A percentile compares a stretch with the other conserved stretches of the same genome.
These are phyloP conservation scores for Acanthamoeba castellanii DNA, from an alignment of 208 protist genomes.

Conservation along the genomic window DNA sequence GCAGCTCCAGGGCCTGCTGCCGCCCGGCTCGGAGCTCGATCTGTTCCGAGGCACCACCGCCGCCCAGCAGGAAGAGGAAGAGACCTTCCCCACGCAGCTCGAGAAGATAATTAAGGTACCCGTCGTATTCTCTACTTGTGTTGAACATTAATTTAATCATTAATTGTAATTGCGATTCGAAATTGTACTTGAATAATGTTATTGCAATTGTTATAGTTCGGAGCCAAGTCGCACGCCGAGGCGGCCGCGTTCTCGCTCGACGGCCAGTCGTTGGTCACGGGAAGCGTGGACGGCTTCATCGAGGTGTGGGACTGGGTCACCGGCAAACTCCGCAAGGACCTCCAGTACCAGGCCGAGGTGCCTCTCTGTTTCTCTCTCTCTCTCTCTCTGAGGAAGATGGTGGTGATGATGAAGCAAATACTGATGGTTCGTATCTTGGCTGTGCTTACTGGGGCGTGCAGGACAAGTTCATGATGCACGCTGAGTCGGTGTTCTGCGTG, in stretches of 20 bases:
- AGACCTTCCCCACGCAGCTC: constrained; percentile 58
- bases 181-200: neutral
- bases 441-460: neutral
- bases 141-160: neutral
- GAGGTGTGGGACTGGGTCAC: constrained; percentile 76
- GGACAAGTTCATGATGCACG: constrained; percentile 78
- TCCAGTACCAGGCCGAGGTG: constrained; percentile 72
- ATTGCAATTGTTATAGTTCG: constrained; percentile 49
- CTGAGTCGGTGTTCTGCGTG: constrained; percentile 74
- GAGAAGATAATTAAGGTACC: constrained; percentile 65
- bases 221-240: constrained; percentile 74
- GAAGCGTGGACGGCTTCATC: constrained; percentile 77
- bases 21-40: constrained; percentile 68
- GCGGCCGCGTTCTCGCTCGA: constrained; percentile 63
- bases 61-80: constrained; percentile 70
- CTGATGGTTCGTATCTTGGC: neutral
- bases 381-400: neutral
- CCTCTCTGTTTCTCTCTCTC: too few relatives aligned
- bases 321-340: constrained; percentile 70
- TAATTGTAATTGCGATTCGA: neutral
- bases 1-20: constrained; percentile 67
- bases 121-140: neutral
- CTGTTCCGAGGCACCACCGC: constrained; percentile 72
- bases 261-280: constrained; percentile 73
- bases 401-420: neutral